These are phyloP conservation scores for Buxus sempervirens DNA, from an alignment of 164 flowering plant species.

Conservation along the genomic window DNA sequence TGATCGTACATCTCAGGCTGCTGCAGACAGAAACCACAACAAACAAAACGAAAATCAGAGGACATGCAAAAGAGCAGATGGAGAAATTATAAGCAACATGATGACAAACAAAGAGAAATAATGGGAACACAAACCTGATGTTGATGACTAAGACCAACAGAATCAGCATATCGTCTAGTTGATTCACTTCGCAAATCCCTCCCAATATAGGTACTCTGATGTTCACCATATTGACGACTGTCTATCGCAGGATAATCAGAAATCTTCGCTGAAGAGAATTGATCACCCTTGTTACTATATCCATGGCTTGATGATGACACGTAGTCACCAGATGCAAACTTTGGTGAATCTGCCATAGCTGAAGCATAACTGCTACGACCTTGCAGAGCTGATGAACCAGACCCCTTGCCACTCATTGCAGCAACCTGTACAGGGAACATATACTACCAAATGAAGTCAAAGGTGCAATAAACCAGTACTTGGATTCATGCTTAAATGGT, in stretches of 20 bases:
- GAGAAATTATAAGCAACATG: neutral
- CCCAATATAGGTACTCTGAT: slow-evolving; percentile 54
- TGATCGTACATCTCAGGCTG: slow-evolving; percentile 68
- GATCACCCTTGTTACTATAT: slow-evolving; percentile 65
- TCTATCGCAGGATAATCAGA: slow-evolving; percentile 69
- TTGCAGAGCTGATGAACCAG: slow-evolving; percentile 56
- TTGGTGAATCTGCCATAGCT: slow-evolving; percentile 57
- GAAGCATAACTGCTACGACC: slow-evolving; percentile 60
- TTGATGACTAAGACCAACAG: slow-evolving; percentile 59
- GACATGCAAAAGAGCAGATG: neutral
- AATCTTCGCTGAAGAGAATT: slow-evolving; percentile 49
- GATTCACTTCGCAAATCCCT: slow-evolving; percentile 64
- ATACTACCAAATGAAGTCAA: neutral
- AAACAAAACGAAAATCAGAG: neutral
- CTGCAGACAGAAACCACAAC: slow-evolving; percentile 10
- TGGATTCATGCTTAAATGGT: neutral
- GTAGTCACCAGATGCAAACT: slow-evolving; percentile 55
- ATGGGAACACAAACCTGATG: slow-evolving; percentile 41
- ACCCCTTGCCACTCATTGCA: slow-evolving; percentile 47
- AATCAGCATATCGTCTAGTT: slow-evolving; percentile 57
- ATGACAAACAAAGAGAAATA: neutral
- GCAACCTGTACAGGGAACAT: slow-evolving; percentile 35
- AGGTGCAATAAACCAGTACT: neutral
- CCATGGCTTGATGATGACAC: slow-evolving; percentile 64
- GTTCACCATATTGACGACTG: slow-evolving; percentile 63